Conservation (phyloP, 495 filamentous ascomycete species). For the Neurospora tetraspora region DNA sequence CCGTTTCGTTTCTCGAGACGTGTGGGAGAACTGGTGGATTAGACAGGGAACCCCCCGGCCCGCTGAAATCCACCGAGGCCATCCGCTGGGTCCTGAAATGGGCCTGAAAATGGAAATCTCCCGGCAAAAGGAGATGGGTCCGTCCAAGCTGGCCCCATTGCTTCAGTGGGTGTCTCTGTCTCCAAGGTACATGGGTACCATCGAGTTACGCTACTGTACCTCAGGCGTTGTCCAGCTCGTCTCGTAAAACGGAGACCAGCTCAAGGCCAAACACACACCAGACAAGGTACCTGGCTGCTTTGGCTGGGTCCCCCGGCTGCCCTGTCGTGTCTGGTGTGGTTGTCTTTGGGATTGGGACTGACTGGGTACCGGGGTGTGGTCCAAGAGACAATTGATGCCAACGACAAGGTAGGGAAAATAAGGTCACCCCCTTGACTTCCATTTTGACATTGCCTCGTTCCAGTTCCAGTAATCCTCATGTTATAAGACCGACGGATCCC, state of each 20-base stretch:
- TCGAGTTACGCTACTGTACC: neutral
- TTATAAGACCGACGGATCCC: constrained; percentile 22
- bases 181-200: neutral
- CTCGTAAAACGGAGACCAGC: neutral
- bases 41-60: constrained; percentile 9
- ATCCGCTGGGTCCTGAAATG: constrained; percentile 9
- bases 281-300: neutral
- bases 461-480: constrained; percentile 17
- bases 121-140: constrained; percentile 2
- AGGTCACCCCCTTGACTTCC: constrained; percentile 6
- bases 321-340: neutral
- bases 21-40: constrained; percentile 2
- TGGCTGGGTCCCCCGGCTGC: neutral
- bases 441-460: constrained; percentile 16
- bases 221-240: neutral
- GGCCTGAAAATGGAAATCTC: constrained; percentile 13
- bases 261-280: neutral
- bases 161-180: neutral
- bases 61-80: constrained; percentile 17
- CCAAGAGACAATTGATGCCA: constrained; percentile 14
- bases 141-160: neutral
- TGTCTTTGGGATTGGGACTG: neutral
- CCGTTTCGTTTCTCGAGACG: constrained; percentile 2
- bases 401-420: constrained; percentile 18
- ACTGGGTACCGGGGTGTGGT: constrained; percentile 13